Conservation (phyloP, 208 protist species). For the Wallacemonas sp. region DNA sequence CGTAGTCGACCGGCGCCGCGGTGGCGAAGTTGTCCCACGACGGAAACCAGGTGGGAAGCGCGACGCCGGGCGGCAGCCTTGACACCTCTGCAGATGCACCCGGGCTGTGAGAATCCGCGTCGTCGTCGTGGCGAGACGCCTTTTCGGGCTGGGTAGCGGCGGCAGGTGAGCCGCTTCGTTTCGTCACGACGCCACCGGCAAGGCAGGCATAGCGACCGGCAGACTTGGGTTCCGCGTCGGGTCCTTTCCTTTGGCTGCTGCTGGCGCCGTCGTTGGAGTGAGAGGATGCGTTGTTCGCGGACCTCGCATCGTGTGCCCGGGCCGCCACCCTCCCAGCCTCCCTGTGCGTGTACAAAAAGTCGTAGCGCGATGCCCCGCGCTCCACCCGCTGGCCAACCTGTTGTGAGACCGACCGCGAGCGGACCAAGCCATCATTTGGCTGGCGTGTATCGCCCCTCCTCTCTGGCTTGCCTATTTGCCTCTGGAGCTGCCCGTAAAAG, state of each 20-base stretch:
- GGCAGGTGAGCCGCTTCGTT: too few relatives aligned
- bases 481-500: neutral
- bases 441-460: neutral
- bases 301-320: neutral
- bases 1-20: too few relatives aligned
- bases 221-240: too few relatives aligned
- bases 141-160: too few relatives aligned
- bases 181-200: too few relatives aligned
- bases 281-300: neutral
- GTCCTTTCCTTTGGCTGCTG: too few relatives aligned
- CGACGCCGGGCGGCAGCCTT: neutral
- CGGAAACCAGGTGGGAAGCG: neutral
- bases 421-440: neutral
- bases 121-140: too few relatives aligned
- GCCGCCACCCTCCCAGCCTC: neutral
- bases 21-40: neutral
- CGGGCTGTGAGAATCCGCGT: too few relatives aligned
- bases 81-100: too few relatives aligned
- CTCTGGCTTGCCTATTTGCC: neutral
- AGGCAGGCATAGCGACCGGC: too few relatives aligned
- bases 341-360: neutral
- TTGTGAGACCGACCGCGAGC: constrained; percentile 5
- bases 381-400: neutral
- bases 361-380: neutral
- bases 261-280: too few relatives aligned